These are phyloP conservation scores for Tuber umbilicatum DNA, from an alignment of 495 filamentous ascomycete species.

Conservation along the genomic window DNA sequence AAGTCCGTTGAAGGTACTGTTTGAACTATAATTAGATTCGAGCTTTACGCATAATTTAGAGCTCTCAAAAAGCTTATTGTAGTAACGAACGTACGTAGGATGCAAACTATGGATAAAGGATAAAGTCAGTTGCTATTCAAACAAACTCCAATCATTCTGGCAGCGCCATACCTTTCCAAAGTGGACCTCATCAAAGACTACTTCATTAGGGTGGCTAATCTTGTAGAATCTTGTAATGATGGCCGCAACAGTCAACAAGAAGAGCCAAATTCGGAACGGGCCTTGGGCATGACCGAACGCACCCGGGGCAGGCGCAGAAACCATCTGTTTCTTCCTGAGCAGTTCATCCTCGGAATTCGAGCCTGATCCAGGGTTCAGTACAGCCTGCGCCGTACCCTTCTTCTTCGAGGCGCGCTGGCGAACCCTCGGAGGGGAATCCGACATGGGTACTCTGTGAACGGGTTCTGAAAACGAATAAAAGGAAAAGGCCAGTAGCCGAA, in stretches of 20 bases:
- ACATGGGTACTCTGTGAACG: slow-evolving; percentile 19
- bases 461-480: neutral
- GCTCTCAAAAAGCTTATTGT: neutral
- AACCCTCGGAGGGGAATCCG: slow-evolving; percentile 34
- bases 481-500: neutral
- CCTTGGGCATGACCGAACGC: slow-evolving; percentile 85
- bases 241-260: slow-evolving; percentile 70
- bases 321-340: slow-evolving; percentile 16
- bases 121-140: slow-evolving; percentile 22
- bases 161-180: slow-evolving; percentile 78
- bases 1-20: slow-evolving; percentile 94
- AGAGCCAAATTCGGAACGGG: slow-evolving; percentile 43
- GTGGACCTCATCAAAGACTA: slow-evolving; percentile 98
- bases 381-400: slow-evolving; percentile 16
- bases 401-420: slow-evolving; percentile 38
- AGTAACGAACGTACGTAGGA: slow-evolving; percentile 41
- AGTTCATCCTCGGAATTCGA: slow-evolving; percentile 36
- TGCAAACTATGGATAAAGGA: slow-evolving; percentile 39
- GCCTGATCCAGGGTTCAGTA: slow-evolving; percentile 9
- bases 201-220: slow-evolving; percentile 87
- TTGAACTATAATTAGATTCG: neutral
- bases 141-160: neutral
- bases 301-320: slow-evolving; percentile 37
- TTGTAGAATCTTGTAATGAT: slow-evolving; percentile 92
- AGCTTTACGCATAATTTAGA: neutral